These are phyloP conservation scores for Mercurialis annua DNA, from an alignment of 345 rosid species.

Conservation along the genomic window DNA sequence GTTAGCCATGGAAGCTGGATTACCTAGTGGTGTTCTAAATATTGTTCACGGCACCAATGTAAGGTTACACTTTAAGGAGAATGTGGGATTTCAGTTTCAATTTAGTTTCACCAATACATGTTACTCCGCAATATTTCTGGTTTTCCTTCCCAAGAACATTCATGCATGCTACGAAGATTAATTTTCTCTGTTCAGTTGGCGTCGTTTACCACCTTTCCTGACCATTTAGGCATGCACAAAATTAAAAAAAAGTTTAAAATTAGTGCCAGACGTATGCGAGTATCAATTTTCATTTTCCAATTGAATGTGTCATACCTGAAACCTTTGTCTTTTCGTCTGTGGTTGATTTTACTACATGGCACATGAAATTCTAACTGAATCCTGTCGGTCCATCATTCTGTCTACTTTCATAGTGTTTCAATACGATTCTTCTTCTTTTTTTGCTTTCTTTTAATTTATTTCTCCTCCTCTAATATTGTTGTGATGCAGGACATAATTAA, in stretches of 20 bases:
- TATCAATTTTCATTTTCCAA: not conserved
- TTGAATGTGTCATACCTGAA: not conserved
- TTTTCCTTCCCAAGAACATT: not conserved
- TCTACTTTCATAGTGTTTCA: not conserved
- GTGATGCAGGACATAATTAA: slow-evolving; percentile 41
- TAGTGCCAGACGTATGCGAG: not conserved
- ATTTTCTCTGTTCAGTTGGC: not conserved
- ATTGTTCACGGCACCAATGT: slow-evolving; percentile 51
- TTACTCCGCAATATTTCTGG: not conserved
- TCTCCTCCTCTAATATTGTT: slow-evolving; percentile 1
- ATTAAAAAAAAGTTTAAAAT: not conserved
- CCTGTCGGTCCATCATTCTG: not conserved
- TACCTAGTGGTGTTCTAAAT: slow-evolving; percentile 51
- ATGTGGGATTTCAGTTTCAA: slow-evolving; percentile 1
- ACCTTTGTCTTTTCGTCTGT: not conserved
- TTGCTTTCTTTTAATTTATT: not conserved
- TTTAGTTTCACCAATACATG: slow-evolving; percentile 1
- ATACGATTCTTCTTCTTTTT: not conserved
- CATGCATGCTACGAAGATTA: not conserved
- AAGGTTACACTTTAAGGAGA: slow-evolving; percentile 11
- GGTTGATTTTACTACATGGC: not conserved
- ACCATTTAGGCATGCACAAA: not conserved
- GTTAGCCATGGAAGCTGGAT: slow-evolving; percentile 52
- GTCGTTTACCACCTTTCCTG: not conserved
- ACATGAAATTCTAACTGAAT: not conserved